Base-by-base conservation (phyloP, 305 asterid genomes). In the Caryopteris hybrid region DNA sequence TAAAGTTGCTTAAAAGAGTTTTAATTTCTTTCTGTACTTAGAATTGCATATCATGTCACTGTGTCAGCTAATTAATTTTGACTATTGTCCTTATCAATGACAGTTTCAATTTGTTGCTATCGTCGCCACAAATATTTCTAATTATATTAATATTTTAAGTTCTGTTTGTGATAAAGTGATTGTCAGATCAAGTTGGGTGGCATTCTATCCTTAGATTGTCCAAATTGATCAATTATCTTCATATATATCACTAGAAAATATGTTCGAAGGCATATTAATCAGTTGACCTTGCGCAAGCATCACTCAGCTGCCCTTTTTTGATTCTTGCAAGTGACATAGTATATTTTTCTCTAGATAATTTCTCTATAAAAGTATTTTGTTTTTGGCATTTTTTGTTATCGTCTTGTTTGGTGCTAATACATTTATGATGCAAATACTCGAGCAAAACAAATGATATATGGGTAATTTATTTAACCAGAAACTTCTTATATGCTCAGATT, bases 381-480 rank as follows among this genome's bases (percentile, higher is more conserved):
- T 3, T 66, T 5, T 29, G 12, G 21, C 18, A 21, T 36, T 51
- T 16, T 56, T 12, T 25, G 16, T 1, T 8, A 11, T 18, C 47
- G 62, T 56, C 21, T 46, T 50, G 57, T 61, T 38, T 55, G 47
- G 50, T 69, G 72, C 33, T 38, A 45, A 57, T 9, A 41, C 31
- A 45, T 64, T 43, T 31, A n/a, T n/a, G n/a, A n/a, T n/a, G n/a
- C 39, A 18, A 31, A 7, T 23, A n/a, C n/a, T n/a, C n/a, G n/a
- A n/a, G n/a, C n/a, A n/a, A 54, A 62, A 53, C 14, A 42, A 13
- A 63, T 53, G 22, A 8, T 46, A 27, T 9, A 48, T 51, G 57
- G 27, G 33, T 51, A 20, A 12, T 52, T 52, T 57, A 12, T 29
- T 16, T 42, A 7, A 29, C 3, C 13, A 16, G 21, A 45, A 31